phyloP scores from a whole-genome alignment of 495 filamentous ascomycete species.

The Aspergillus nidulans region DNA sequence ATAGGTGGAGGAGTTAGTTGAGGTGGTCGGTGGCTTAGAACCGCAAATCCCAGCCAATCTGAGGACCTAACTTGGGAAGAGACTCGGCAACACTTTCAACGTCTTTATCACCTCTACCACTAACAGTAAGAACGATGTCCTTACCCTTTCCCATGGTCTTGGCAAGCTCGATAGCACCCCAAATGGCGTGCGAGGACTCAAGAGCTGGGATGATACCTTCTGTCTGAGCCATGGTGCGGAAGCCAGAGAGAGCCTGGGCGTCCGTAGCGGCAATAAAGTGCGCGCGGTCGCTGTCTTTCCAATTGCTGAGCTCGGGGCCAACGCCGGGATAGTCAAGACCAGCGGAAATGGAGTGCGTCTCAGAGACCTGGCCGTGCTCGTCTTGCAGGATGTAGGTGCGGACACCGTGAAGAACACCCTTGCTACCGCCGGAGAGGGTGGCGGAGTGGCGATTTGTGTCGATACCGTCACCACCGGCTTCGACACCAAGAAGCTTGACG shows the following conservation, averaged over 20 bases:
- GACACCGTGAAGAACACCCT: conserved; percentile 93
- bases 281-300: conserved; percentile 86
- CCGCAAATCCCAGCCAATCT: conserved; percentile 94
- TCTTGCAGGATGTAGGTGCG: conserved; percentile 94
- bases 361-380: conserved; percentile 83
- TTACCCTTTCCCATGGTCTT: conserved; percentile 86
- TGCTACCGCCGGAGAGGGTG: conserved; percentile 79
- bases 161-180: conserved; percentile 79
- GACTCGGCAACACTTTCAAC: conserved; percentile 97
- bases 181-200: conserved; percentile 91
- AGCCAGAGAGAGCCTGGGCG: conserved; percentile 85
- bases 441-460: conserved; percentile 84
- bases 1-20: background rate
- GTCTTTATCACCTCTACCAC: conserved; percentile 94
- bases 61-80: conserved; percentile 78
- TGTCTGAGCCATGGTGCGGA: conserved; percentile 72
- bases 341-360: conserved; percentile 96
- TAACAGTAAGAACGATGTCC: conserved; percentile 92
- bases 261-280: conserved; percentile 91
- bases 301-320: conserved; percentile 81
- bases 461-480: conserved; percentile 94
- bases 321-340: conserved; percentile 97
- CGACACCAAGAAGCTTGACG: conserved; percentile 88
- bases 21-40: conserved; percentile 37
- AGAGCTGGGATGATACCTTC: conserved; percentile 97